Conservation (phyloP, 139 green algal species). For the Klebsormidium nitens region DNA sequence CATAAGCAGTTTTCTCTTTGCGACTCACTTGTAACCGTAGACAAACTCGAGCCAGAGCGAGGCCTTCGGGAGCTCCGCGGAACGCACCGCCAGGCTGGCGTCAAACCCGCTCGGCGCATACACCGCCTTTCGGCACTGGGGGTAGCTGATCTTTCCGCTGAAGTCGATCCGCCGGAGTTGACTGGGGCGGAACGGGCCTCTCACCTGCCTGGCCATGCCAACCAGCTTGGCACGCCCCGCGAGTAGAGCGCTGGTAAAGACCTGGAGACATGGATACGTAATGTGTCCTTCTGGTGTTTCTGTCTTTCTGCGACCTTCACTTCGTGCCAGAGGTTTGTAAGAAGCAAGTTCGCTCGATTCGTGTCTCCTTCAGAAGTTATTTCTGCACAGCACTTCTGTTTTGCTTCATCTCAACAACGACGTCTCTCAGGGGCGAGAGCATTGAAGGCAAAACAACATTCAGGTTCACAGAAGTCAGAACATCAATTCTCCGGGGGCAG, state of each 20-base stretch:
- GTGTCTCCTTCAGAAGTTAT: too few relatives aligned
- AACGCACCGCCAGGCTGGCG: constrained; percentile 45
- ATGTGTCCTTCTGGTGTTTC: too few relatives aligned
- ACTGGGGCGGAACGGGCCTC: constrained; percentile 52
- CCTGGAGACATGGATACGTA: too few relatives aligned
- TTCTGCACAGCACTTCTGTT: too few relatives aligned
- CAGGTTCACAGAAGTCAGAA: too few relatives aligned
- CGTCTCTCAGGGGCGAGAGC: too few relatives aligned
- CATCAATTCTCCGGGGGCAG: too few relatives aligned
- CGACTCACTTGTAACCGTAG: constrained; percentile 55
- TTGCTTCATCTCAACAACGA: too few relatives aligned
- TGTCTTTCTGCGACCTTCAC: too few relatives aligned
- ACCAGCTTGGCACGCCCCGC: constrained; percentile 44
- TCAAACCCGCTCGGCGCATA: constrained; percentile 54
- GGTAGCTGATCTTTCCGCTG: constrained; percentile 65
- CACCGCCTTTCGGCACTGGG: constrained; percentile 60
- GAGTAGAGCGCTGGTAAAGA: constrained; percentile 49
- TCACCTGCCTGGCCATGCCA: constrained; percentile 27
- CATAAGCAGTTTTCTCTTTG: neutral
- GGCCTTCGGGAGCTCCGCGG: constrained; percentile 55
- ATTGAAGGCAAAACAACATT: too few relatives aligned
- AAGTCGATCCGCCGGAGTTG: constrained; percentile 50
- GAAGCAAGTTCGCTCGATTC: too few relatives aligned
- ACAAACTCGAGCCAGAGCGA: constrained; percentile 61
- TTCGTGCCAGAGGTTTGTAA: too few relatives aligned